Evolutionary conservation across 2,329 filamentous ascomycete species (phyloP), one percentile per base, ranked within the genome.

Genomic region (Xylaria sp.): DNA sequence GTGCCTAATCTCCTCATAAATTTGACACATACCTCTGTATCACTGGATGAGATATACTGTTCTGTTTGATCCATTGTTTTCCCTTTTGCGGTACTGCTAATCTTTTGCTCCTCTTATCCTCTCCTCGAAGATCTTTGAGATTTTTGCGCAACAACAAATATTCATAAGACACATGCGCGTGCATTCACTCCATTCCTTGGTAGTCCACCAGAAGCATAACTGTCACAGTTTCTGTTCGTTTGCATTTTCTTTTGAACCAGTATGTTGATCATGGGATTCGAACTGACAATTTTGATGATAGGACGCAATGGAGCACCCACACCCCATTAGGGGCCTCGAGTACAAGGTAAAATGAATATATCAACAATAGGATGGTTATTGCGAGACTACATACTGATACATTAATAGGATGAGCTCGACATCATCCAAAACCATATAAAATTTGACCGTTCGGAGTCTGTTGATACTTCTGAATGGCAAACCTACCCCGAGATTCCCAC

Each of bases 401-500:
- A n/a, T 8, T 1, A 13, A 47, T 57, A 72, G 70, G 65, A 59
- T 0, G 68, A 72, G 27, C 32, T 57, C 1, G 70, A 62, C 6
- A 65, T 69, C 1, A 71, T 71, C 16, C 42, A 63, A 13, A 29
- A 21, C 0, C 68, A 72, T 4, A 16, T 70, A 0, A 68, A 66
- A 3, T 42, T 61, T 3, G 5, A 50, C 3, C 29, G 9, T 21
- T 29, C 60, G 2, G 29, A 21, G 1, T 35, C 47, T 6, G 8
- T 27, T 3, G 42, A 21, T 16, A 16, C 42, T 37, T 68, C 70
- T 0, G 65, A 69, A 42, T 72, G 70, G 70, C 57, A 25, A 32
- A 60, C n/a, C 1, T 75, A 81, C 3, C 84, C 88, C 0, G 89
- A 91, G 65, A 75, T 91, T 1, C 90, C 90, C 0, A 83, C 80